phyloP scores from a whole-genome alignment of 208 protist genomes.

The Sergeia podlipaevii region DNA sequence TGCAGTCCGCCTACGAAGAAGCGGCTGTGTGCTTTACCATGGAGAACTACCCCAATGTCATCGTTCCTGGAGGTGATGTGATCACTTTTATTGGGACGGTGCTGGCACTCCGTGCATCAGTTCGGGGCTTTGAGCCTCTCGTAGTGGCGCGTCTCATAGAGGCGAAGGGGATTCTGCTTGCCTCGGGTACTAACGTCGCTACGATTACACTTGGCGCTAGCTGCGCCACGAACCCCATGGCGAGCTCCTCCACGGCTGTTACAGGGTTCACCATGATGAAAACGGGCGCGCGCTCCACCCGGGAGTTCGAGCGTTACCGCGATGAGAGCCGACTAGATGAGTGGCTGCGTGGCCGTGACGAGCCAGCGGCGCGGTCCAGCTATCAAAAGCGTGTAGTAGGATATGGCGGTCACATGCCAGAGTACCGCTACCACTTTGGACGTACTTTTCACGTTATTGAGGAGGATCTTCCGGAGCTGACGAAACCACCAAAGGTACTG shows the following conservation, averaged over 20 bases:
- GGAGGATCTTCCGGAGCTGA: constrained; percentile 74
- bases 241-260: not conserved
- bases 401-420: constrained; percentile 79
- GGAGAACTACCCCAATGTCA: constrained; percentile 26
- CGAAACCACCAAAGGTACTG: constrained; percentile 36
- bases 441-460: constrained; percentile 88
- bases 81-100: constrained; percentile 31
- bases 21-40: constrained; percentile 36
- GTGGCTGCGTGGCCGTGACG: constrained; percentile 68
- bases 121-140: not conserved
- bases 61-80: constrained; percentile 27
- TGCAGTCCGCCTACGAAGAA: constrained; percentile 41
- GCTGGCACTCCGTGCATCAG: constrained; percentile 17
- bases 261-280: constrained; percentile 28
- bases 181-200: not conserved
- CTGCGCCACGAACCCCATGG: not conserved
- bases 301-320: constrained; percentile 61
- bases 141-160: constrained; percentile 17
- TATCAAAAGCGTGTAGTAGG: constrained; percentile 69
- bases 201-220: not conserved
- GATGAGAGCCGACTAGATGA: constrained; percentile 66
- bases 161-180: constrained; percentile 9
- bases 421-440: constrained; percentile 73
- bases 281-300: constrained; percentile 18
- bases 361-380: constrained; percentile 35